Base-by-base conservation (phyloP, 208 protist genomes). In the Wallacemonas rigidus region DNA sequence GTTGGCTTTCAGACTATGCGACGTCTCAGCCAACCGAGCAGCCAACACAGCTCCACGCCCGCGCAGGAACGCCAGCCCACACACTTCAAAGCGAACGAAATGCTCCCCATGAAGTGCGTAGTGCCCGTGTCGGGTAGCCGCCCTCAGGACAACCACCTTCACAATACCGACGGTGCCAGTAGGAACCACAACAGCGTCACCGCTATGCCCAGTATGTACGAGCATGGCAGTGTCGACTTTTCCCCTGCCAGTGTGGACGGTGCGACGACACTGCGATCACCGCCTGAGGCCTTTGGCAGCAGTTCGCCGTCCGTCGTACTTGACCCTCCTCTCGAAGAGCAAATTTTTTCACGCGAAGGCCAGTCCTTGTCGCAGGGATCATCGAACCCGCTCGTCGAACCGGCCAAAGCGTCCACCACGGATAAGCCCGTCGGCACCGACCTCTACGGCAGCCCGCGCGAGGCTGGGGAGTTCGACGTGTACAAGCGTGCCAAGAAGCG, bases 391-490 rank as follows among this genome's bases (percentile, higher is more conserved):
- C 60, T 65, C 40, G 60, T 62, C 9, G 56, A 65, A 5, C n/a
- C 41, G 41, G 12, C n/a, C 60, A 65, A 65, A 17, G 43, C 7
- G 4, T 38, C 6, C n/a, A 11, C 60, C n/a, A 35, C 14, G 12
- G 17, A 17, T 14, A 45, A 1, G 6, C 14, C 60, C 38, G 60
- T 65, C 9, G 2, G 40, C 60, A 41, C 14, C 43, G 60, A 65
- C 17, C 11, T 50, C 11, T 65, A 65, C 60, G 6, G 7, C 11
- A 65, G 43, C 60, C 43, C 38, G 43, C 51, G 54, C 5, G 47
- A 67, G 38, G 35, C 35, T 14, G 58, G 67, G n/a, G 44, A 51
- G 65, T 77, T 54, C 72, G 55, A 72, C 50, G 67, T 77, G 3
- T 72, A 69, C 58, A 36, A 12, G 45, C 54, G 50, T 26, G 40